phyloP scores from a whole-genome alignment of 169 alveolate genomes.

The Plasmodium billcollinsi region DNA sequence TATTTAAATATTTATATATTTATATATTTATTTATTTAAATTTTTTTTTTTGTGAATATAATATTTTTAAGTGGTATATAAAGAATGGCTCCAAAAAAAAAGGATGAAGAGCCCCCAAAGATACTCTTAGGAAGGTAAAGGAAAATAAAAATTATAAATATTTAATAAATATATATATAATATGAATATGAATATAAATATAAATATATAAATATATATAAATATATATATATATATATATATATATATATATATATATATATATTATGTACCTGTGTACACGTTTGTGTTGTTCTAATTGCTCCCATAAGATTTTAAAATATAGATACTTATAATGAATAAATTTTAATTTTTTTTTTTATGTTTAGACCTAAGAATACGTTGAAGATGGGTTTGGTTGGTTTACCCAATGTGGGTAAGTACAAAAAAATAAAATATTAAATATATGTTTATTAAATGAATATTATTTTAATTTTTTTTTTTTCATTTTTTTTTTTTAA shows the following conservation, averaged over 20 bases:
- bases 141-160: background rate
- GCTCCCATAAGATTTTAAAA: background rate
- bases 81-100: conserved; percentile 89
- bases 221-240: background rate
- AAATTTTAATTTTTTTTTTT: background rate
- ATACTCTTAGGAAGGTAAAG: conserved; percentile 78
- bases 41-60: too few relatives aligned
- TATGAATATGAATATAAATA: background rate
- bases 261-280: background rate
- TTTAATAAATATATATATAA: background rate
- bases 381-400: conserved; percentile 99
- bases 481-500: too few relatives aligned
- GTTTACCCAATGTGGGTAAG: conserved; percentile 98
- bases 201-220: background rate
- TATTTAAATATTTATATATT: too few relatives aligned
- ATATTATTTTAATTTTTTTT: conserved; percentile 71
- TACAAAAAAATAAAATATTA: background rate
- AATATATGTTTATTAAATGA: too few relatives aligned
- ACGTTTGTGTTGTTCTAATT: background rate
- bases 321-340: background rate
- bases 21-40: too few relatives aligned
- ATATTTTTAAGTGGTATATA: too few relatives aligned
- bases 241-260: background rate
- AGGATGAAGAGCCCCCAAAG: conserved; percentile 83
- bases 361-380: conserved; percentile 89